These are phyloP conservation scores for Phyllosticta citribraziliensis DNA, from an alignment of 2,329 filamentous ascomycete species.

Conservation along the genomic window DNA sequence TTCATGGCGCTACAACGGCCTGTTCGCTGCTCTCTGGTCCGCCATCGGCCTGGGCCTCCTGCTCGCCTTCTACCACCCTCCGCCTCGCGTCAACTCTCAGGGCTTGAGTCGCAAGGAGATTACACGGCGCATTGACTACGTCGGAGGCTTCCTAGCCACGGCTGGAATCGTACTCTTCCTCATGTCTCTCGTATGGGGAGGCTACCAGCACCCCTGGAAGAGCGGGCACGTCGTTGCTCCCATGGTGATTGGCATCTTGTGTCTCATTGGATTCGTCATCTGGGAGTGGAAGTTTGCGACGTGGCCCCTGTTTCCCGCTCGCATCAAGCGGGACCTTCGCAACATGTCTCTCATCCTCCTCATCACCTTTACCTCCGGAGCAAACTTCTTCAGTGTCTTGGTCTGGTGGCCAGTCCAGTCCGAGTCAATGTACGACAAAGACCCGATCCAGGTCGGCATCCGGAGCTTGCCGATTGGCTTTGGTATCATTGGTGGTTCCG, in stretches of 20 bases:
- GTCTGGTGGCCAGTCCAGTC: conserved; percentile 27
- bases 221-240: conserved; percentile 46
- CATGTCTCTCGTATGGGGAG: conserved; percentile 42
- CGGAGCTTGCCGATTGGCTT: conserved; percentile 56
- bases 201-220: conserved; percentile 47
- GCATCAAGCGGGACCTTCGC: conserved; percentile 21
- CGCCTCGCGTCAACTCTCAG: conserved; percentile 34
- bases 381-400: conserved; percentile 25
- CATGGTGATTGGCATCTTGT: conserved; percentile 40
- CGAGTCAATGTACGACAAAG: conserved; percentile 37
- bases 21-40: conserved; percentile 44
- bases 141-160: conserved; percentile 23
- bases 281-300: conserved; percentile 35
- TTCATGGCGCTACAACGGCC: conserved; percentile 47
- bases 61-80: conserved; percentile 44
- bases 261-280: conserved; percentile 41
- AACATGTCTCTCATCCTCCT: conserved; percentile 24
- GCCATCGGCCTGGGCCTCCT: conserved; percentile 39
- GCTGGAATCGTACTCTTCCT: conserved; percentile 27
- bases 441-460: conserved; percentile 54
- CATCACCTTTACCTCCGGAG: conserved; percentile 26
- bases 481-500: conserved; percentile 52
- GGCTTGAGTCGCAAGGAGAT: conserved; percentile 24
- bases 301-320: conserved; percentile 35
- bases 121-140: conserved; percentile 21